Conservation (phyloP, 2,329 filamentous ascomycete species). For the Acephala macrosclerotiorum region DNA sequence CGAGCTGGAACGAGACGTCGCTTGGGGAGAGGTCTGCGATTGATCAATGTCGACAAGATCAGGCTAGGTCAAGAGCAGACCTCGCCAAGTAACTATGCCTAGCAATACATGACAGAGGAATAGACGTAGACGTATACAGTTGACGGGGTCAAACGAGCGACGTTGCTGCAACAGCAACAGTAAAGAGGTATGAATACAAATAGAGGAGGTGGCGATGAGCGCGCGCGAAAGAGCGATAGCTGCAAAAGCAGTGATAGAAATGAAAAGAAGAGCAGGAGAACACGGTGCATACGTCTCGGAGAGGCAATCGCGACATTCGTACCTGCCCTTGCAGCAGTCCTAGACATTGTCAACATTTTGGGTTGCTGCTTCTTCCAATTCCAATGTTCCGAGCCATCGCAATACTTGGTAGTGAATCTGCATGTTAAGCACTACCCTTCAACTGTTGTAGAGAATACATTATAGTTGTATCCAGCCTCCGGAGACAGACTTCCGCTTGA, state of each 20-base stretch:
- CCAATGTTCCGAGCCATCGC: background rate
- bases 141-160: background rate
- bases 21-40: slow-evolving; percentile 13
- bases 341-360: background rate
- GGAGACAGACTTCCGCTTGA: too few relatives aligned
- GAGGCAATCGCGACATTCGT: background rate
- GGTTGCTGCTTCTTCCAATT: background rate
- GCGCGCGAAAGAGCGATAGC: background rate
- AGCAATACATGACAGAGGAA: slow-evolving; percentile 24
- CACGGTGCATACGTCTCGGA: background rate
- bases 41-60: slow-evolving; percentile 20
- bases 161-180: background rate
- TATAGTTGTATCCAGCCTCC: too few relatives aligned
- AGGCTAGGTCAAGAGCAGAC: slow-evolving; percentile 22
- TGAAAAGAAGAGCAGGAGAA: background rate
- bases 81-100: slow-evolving; percentile 26
- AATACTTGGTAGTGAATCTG: too few relatives aligned
- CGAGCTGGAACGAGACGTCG: slow-evolving; percentile 8
- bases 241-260: background rate
- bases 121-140: background rate
- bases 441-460: too few relatives aligned
- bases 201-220: background rate
- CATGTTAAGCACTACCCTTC: too few relatives aligned
- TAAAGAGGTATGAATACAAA: background rate
- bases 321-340: background rate